Evolutionary conservation across 768 basidiomycete genomes (phyloP).

Genomic region (Nidula microcarpa): DNA sequence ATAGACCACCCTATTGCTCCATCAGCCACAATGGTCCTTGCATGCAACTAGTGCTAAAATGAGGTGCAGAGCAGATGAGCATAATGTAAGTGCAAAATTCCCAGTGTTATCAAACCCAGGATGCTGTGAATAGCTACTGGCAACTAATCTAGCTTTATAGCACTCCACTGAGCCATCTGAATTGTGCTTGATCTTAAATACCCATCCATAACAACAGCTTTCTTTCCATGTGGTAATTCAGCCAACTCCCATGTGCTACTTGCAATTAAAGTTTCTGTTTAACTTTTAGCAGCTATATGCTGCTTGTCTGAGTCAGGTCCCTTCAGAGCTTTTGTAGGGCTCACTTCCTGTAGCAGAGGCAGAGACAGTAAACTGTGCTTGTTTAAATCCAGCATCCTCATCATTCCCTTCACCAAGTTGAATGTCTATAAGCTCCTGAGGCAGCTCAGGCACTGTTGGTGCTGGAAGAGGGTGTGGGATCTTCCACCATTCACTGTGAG

Average conservation of each 20-base stretch:
- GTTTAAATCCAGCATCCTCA: neutral
- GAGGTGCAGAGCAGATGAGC: too few species aligned
- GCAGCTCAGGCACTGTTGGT: too few species aligned
- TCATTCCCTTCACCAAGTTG: too few species aligned
- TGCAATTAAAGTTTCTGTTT: conserved; percentile 16
- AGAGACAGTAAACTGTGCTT: conserved; percentile 2
- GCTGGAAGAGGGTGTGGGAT: too few species aligned
- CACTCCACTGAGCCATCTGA: conserved; percentile 31
- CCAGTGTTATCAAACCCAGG: conserved; percentile 36
- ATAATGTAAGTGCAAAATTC: conserved; percentile 28
- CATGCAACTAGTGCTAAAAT: too few species aligned
- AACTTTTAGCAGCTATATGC: conserved; percentile 20
- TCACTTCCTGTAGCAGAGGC: conserved; percentile 8
- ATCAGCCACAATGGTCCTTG: too few species aligned
- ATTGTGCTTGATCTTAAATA: conserved; percentile 37
- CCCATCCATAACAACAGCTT: conserved; percentile 32
- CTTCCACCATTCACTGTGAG: too few species aligned
- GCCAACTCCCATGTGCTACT: conserved; percentile 32
- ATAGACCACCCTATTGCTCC: too few species aligned
- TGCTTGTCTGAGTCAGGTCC: conserved; percentile 14
- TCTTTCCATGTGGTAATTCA: conserved; percentile 22
- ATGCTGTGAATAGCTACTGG: conserved; percentile 32
- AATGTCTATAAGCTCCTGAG: too few species aligned
- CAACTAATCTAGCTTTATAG: conserved; percentile 39
- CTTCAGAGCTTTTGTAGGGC: conserved; percentile 14